A percentile compares a stretch with the other conserved stretches of the same genome.
phyloP scores from a whole-genome alignment of 2,329 filamentous ascomycete genomes.

The Penicillium verrucosum region DNA sequence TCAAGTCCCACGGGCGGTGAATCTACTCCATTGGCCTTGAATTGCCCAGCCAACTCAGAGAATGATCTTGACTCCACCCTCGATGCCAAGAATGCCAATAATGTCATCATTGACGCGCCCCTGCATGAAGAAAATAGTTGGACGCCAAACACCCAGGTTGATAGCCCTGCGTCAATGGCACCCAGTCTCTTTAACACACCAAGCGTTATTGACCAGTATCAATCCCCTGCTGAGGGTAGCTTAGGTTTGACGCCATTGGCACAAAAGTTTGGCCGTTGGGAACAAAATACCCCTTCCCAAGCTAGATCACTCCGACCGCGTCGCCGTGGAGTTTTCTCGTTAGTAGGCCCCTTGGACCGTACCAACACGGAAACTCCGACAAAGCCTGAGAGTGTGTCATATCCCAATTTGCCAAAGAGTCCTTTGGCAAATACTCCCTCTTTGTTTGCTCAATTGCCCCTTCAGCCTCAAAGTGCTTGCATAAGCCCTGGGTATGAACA shows the following conservation, averaged over 20 bases:
- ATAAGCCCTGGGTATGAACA: conserved; percentile 16
- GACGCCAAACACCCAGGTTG: conserved; percentile 10
- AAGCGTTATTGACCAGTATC: conserved; percentile 6
- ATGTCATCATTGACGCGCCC: conserved; percentile 10
- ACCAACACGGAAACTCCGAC: conserved; percentile 1
- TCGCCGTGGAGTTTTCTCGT: conserved; percentile 37
- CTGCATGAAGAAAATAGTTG: conserved; percentile 10
- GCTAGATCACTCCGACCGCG: conserved; percentile 26
- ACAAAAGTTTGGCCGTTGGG: conserved; percentile 61
- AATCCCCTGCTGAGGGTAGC: conserved; percentile 25
- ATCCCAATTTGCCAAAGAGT: conserved; percentile 21
- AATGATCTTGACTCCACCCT: conserved; percentile 8
- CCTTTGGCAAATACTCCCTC: conserved; percentile 19
- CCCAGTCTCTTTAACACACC: conserved; percentile 17
- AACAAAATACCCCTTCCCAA: conserved; percentile 55
- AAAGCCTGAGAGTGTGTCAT: conserved; percentile 17
- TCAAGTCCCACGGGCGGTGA: conserved; percentile 18
- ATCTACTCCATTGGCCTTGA: conserved; percentile 7
- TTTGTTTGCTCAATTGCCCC: conserved; percentile 16
- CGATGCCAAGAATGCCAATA: conserved; percentile 28
- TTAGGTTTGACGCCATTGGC: conserved; percentile 64
- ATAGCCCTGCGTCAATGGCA: conserved; percentile 12
- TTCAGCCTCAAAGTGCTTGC: conserved; percentile 5
- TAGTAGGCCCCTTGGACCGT: conserved; percentile 26
- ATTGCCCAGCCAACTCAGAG: conserved; percentile 14